phyloP scores from a whole-genome alignment of 768 basidiomycete species.

The Nidula microcarpa region DNA sequence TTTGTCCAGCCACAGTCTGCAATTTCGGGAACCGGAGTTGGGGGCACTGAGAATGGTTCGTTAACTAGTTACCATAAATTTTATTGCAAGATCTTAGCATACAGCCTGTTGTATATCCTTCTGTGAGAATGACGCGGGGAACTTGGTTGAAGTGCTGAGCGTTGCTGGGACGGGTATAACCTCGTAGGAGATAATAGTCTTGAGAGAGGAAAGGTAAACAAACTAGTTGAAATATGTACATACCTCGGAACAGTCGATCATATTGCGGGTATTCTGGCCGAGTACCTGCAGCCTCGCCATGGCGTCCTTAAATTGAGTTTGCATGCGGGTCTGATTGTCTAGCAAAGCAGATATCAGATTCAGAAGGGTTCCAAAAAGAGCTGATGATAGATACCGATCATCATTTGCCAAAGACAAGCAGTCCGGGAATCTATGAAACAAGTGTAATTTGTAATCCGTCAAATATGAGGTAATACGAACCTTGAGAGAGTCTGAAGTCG shows the following conservation, averaged over 20 bases:
- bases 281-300: constrained; percentile 30
- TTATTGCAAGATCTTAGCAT: not conserved
- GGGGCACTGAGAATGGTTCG: not conserved
- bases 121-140: constrained; percentile 14
- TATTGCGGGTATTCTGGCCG: constrained; percentile 19
- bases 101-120: constrained; percentile 13
- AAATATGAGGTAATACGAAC: not conserved
- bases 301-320: constrained; percentile 18
- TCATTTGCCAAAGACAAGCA: constrained; percentile 15
- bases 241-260: constrained; percentile 36
- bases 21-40: constrained; percentile 4
- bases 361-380: constrained; percentile 1
- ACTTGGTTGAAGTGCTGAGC: constrained; percentile 15
- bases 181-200: constrained; percentile 5
- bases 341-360: constrained; percentile 11
- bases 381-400: not conserved
- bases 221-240: not conserved
- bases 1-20: constrained; percentile 2
- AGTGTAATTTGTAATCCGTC: not conserved
- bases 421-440: constrained; percentile 7
- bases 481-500: constrained; percentile 22
- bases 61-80: not conserved
- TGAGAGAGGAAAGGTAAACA: constrained; percentile 1
- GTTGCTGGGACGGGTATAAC: constrained; percentile 10
- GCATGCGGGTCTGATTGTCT: constrained; percentile 18